Base-by-base conservation (phyloP, 106 monocot genomes). In the Narthecium ossifragum region DNA sequence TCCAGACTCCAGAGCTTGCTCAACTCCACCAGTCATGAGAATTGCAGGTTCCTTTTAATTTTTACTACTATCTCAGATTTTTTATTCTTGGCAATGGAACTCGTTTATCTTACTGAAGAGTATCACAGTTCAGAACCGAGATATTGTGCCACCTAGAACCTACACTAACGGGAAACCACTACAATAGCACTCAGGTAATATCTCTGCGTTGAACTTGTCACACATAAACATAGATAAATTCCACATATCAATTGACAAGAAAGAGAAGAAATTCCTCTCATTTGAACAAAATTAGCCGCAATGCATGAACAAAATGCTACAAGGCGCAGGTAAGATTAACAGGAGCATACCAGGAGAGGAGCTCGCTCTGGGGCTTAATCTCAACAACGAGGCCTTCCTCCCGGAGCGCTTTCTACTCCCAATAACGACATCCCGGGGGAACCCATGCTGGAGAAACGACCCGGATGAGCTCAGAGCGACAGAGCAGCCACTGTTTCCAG, bases 281-380 rank as follows among this genome's bases (percentile, higher is more conserved):
- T n/a, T n/a, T n/a, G n/a, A n/a, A n/a, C n/a, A n/a, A n/a, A n/a
- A n/a, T n/a, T n/a, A n/a, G n/a, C n/a, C n/a, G n/a, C n/a, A n/a
- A n/a, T n/a, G n/a, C n/a, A n/a, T 43, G 17, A 43, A 43, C 17
- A 4, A 43, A 17, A 17, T 18, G 14, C 39, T 39, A 11, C 43
- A 43, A 13, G 43, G 18, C 2, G 18, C 43, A 43, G 18, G 15
- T 9, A 18, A 3, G 18, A 17, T 43, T 13, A 2, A 43, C 4
- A 43, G 43, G 49, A 49, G 4, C 17, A 49, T 49, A 49, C 49
- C 49, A 49, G 49, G 9, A 24, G 49, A 21, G 49, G 49, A 21
- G 21, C 49, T 49, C 6, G 49, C 49, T 23, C 49, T n/a, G 1
- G 49, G 4, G 18, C 7, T 6, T 36, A 36, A 36, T 10, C 5